Base-by-base conservation (phyloP, 2,329 filamentous ascomycete species). In the Davidsoniella australis region DNA sequence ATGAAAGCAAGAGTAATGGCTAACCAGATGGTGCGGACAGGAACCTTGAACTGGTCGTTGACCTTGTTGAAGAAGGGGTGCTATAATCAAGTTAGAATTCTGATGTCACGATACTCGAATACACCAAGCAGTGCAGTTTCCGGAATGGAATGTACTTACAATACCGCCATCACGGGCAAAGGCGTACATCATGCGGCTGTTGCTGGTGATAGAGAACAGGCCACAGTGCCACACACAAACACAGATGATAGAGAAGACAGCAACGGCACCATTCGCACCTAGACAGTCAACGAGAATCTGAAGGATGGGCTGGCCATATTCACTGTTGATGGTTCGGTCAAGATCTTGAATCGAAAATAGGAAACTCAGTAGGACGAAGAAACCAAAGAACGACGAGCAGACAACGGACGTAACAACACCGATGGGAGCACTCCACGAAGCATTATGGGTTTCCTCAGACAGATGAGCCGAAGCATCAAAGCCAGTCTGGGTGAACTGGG, bases 211-310 rank as follows among this genome's bases (percentile, higher is more conserved):
- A 46, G 66, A 70, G 57, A 78, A 77, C 0, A 77, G 63, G 0
- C 73, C 74, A 52, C 72, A 76, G 57, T 77, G 74, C 74, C 74
- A 78, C 3, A 77, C 70, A 50, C 74, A 77, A 29, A 77, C 61
- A 55, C 77, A 75, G 53, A 77, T 65, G 12, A 77, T 59, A 1
- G 62, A 66, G 60, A 77, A 76, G 5, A 76, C 57, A 1, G 65
- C 72, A 7, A 77, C 66, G 0, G 73, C 74, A 3, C 73, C 72
- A 43, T 71, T 61, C 49, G 73, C 66, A 3, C 73, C 73, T 51
- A 73, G 73, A 2, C 75, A 59, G 55, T 77, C 73, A 12, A 76
- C 64, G 17, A 78, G 63, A 38, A 78, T 77, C 59, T 76, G 73
- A 3, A 77, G 61, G 4, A 78, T 70, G 0, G 74, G 74, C 57